A percentile compares a stretch with the other conserved stretches of the same genome.
Conservation (phyloP, 1,139 yeast species). For the Scheffersomyces lignicola region DNA sequence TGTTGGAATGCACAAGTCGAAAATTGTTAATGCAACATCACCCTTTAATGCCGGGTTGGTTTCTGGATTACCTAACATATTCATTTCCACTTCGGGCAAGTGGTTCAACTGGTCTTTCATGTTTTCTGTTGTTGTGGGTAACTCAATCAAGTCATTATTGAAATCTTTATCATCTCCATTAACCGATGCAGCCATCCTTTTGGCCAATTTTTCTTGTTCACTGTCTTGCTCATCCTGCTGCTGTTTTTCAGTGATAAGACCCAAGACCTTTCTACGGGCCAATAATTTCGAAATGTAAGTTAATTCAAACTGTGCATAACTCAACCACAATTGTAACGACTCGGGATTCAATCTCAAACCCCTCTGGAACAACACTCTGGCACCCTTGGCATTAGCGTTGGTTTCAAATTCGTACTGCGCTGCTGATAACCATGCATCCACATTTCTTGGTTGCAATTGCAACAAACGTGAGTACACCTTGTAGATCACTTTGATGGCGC, state of each 20-base stretch:
- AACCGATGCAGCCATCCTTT: conserved; percentile 26
- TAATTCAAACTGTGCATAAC: conserved; percentile 85
- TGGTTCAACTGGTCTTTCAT: conserved; percentile 64
- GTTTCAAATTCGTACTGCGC: conserved; percentile 91
- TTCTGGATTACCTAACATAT: conserved; percentile 80
- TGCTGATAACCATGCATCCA: conserved; percentile 91
- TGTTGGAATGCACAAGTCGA: conserved; percentile 67
- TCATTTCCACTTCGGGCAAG: conserved; percentile 86
- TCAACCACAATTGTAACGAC: conserved; percentile 72
- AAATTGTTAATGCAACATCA: conserved; percentile 81
- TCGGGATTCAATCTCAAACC: conserved; percentile 84
- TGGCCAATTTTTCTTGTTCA: conserved; percentile 32
- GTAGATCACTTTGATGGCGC: conserved; percentile 79
- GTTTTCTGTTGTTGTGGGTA: conserved; percentile 54
- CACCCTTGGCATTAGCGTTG: conserved; percentile 86
- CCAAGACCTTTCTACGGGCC: conserved; percentile 80
- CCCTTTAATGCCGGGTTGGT: conserved; percentile 91
- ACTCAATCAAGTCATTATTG: conserved; percentile 41
- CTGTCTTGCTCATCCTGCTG: conserved; percentile 54
- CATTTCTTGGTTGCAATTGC: conserved; percentile 87
- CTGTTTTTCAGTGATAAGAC: conserved; percentile 70
- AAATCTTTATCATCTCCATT: conserved; percentile 31
- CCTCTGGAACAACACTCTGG: conserved; percentile 82
- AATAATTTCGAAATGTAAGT: conserved; percentile 80
- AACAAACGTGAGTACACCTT: conserved; percentile 76